Evolutionary conservation across 352 stramenopile genomes (phyloP).

Genomic region (Phytopythium oedochilum): DNA sequence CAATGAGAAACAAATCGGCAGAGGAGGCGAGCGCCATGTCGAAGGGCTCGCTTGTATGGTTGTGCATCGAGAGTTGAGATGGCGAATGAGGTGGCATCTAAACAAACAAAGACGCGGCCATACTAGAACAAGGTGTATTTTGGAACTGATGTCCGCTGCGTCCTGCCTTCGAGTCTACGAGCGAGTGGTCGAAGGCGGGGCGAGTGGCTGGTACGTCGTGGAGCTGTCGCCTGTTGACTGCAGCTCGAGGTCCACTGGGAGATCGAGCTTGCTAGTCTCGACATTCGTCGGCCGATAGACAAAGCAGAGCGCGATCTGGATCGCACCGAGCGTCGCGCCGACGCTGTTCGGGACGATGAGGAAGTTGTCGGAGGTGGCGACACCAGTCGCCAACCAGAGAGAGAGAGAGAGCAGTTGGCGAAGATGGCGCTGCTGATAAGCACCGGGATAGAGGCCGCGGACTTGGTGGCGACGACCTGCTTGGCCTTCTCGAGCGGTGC

Average conservation of each 20-base stretch:
- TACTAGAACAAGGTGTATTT: too few species aligned
- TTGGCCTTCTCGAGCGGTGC: constrained; percentile 25
- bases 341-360: constrained; percentile 36
- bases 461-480: constrained; percentile 19
- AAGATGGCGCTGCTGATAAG: constrained; percentile 34
- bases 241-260: background rate
- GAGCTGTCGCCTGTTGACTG: background rate
- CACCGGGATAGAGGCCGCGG: constrained; percentile 34
- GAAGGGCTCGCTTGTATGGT: too few species aligned
- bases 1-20: too few species aligned
- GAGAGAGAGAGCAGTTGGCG: constrained; percentile 52
- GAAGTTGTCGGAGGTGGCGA: constrained; percentile 36
- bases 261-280: background rate
- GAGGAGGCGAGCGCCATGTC: too few species aligned
- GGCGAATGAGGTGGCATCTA: too few species aligned
- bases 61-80: too few species aligned
- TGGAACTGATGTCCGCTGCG: too few species aligned
- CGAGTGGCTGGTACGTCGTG: background rate
- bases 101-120: too few species aligned
- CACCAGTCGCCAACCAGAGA: constrained; percentile 36
- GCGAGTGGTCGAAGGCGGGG: background rate
- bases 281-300: constrained; percentile 38
- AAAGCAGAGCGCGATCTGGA: constrained; percentile 44
- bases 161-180: too few species aligned
- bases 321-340: constrained; percentile 20